Evolutionary conservation across 2,329 filamentous ascomycete species (phyloP).

Genomic region (Rhytidhysteron rufulum): DNA sequence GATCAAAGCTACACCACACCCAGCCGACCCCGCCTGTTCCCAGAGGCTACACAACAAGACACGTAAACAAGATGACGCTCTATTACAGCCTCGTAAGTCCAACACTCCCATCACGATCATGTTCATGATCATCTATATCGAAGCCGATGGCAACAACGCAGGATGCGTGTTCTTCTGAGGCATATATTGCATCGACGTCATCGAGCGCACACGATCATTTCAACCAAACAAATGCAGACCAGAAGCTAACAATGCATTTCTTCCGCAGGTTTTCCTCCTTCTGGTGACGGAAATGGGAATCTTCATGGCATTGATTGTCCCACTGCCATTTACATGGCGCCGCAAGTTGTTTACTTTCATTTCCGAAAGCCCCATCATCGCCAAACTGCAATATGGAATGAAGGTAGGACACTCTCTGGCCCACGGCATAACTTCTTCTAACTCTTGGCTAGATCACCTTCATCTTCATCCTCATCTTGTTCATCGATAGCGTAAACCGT

Average conservation of each 20-base stretch:
- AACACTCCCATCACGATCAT: not conserved
- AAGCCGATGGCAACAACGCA: no score
- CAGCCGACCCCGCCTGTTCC: conserved; percentile 20
- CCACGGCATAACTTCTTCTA: not conserved
- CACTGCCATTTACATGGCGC: conserved; percentile 81
- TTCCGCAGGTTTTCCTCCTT: conserved; percentile 71
- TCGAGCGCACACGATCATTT: not conserved
- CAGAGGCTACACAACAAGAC: conserved; percentile 17
- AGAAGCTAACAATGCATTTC: conserved; percentile 22
- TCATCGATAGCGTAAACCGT: conserved; percentile 92
- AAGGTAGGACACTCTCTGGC: conserved; percentile 63
- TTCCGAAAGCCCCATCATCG: conserved; percentile 78
- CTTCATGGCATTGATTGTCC: conserved; percentile 76
- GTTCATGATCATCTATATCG: no score
- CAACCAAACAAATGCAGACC: not conserved
- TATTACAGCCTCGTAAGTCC: conserved; percentile 63
- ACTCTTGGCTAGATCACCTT: conserved; percentile 84
- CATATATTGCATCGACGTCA: no score
- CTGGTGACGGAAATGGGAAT: conserved; percentile 79
- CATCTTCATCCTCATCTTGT: conserved; percentile 97
- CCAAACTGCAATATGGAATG: conserved; percentile 93
- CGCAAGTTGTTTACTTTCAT: conserved; percentile 94
- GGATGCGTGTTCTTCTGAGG: no score
- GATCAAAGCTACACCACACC: no score
- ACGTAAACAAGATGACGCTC: conserved; percentile 59